Evolutionary conservation across 164 flowering plant genomes (phyloP), one percentile per base, ranked within the genome.

Genomic region (Saururus chinensis): DNA sequence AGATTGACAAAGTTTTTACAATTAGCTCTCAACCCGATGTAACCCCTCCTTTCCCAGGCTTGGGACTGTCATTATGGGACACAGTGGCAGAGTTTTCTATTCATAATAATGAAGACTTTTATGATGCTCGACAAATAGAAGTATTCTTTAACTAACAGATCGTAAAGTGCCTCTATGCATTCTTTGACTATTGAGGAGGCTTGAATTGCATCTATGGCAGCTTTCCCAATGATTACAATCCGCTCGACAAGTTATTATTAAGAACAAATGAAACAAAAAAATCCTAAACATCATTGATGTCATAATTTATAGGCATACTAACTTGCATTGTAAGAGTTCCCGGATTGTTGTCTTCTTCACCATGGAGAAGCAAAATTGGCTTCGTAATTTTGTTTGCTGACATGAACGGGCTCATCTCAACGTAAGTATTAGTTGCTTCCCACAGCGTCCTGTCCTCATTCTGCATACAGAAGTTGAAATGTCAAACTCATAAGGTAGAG

Each of bases 271-370:
- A 17, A 45, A 40, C 17, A 24, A 59, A 11, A 58, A 9, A 58
- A 59, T n/a, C 20, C 37, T 20, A 23, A 60, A 42, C 35, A 19
- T 51, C 49, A 45, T 12, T 17, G 17, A 45, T 45, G 45, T 41
- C 4, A 12, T 17, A 45, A 12, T 45, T 45, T 17, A 8, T 30
- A 30, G 2, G 37, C 6, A 45, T 49, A n/a, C 54, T 60, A 59
- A 93, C 98, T 96, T 93, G 98, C 96, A 93, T 93, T 64, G 97
- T 90, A 56, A 90, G 71, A 40, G 98, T 90, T 70, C 98, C 98
- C 17, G 98, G 60, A 74, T 93, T 93, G 74, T 87, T 90, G 70
- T 93, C 98, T 77, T 93, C 97, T 76, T 93, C 98, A 57, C 98
- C 98, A 73, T 93, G 98, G 60, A 93, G 76, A 70, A 93, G 91